A percentile compares a stretch with the other conserved stretches of the same genome.
Conservation (phyloP, 768 basidiomycete species). For the Leccinellum rugosiceps region DNA sequence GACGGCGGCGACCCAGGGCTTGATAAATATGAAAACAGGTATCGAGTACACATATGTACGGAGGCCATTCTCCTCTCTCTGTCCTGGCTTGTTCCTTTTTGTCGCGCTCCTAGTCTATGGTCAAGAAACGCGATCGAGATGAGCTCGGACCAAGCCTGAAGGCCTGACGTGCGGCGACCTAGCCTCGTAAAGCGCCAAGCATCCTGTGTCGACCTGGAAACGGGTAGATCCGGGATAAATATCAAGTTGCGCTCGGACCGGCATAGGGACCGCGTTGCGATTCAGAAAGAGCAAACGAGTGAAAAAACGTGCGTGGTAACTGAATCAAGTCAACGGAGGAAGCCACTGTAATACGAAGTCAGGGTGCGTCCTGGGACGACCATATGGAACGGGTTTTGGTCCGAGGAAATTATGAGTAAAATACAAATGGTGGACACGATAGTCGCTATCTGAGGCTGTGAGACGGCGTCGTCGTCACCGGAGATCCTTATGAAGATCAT, state of each 20-base stretch:
- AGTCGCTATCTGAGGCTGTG: constrained; percentile 15
- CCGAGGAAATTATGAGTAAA: constrained; percentile 35
- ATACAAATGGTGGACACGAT: constrained; percentile 19
- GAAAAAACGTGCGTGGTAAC: constrained; percentile 5
- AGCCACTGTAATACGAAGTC: constrained; percentile 22
- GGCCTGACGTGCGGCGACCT: background rate
- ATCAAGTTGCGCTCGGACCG: constrained; percentile 14
- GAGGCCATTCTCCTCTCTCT: background rate
- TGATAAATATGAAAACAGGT: constrained; percentile 20
- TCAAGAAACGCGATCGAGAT: background rate
- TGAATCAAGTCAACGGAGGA: constrained; percentile 12
- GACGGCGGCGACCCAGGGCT: background rate
- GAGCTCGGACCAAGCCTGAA: background rate
- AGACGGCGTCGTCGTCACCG: constrained; percentile 12
- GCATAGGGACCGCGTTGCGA: constrained; percentile 7
- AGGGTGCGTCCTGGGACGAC: constrained; percentile 21
- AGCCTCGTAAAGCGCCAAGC: constrained; percentile 2
- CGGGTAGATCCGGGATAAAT: constrained; percentile 27
- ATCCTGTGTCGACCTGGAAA: constrained; percentile 6
- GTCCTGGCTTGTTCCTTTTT: constrained; percentile 1
- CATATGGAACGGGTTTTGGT: constrained; percentile 17
- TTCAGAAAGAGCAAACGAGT: constrained; percentile 21
- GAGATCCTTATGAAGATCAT: constrained; percentile 27
- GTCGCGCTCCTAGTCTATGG: constrained; percentile 2
- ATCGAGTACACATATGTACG: constrained; percentile 21